Evolutionary conservation across 1,284 basidiomycete genomes (phyloP), one percentile per base, ranked within the genome.

Genomic region (Cutaneotrichosporon spelunceum): DNA sequence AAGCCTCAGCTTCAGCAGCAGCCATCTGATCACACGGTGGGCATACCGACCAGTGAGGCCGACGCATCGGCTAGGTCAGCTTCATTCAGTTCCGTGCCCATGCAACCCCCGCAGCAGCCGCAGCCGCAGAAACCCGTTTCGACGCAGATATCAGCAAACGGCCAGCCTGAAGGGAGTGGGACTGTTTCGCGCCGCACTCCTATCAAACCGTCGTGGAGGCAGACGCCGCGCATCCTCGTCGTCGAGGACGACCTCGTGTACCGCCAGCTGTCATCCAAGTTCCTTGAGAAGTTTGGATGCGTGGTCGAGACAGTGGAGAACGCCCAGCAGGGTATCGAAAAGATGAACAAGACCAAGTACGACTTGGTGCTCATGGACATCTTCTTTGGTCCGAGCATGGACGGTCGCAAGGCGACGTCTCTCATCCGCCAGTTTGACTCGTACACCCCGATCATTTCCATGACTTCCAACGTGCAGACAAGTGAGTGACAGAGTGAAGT

Each of bases 241-340:
- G 94, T 98, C 19, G 94, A 98, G 75, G 94, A 98, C 76, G 94
- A 98, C 73, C 89, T 89, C 16, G 91, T 97, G 26, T 93, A 88
- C 74, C 81, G 94, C 57, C 88, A 88, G 71, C 79, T 98, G 61
- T 89, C 89, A 66, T 90, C 87, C 82, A 96, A 95, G 81, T 96
- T 97, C 77, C 78, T 98, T 74, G 89, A 96, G 79, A 89, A 97
- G 53, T 95, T 95, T 78, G 94, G 94, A 54, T 97, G 93, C 76
- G 87, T 88, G 67, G 94, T 91, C 68, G 93, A 98, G 72, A 90
- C 95, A 42, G 94, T 93, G 1, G 91, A 93, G 42, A 82, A 98
- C 78, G 94, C 93, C 0, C 86, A 93, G n/a, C 87, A 87, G 13
- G 94, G 94, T 0, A 91, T 98, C 60, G 89, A 90, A 73, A 94